Conservation (phyloP, 2,329 filamentous ascomycete species). For the Xenoacremonium recifei region DNA sequence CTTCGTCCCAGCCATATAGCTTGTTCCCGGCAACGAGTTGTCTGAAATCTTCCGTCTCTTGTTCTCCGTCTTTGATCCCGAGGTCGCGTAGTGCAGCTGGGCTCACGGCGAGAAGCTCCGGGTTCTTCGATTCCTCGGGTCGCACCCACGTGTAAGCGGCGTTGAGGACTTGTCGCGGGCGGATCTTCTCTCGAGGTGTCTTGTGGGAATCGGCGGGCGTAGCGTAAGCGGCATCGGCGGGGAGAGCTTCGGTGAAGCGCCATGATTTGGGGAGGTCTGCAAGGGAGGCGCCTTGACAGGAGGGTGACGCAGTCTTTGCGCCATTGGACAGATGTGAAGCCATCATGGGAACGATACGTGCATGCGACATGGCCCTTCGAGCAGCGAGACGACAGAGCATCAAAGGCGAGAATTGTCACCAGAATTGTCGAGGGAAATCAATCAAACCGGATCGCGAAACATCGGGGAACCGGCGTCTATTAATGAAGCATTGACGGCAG, state of each 20-base stretch:
- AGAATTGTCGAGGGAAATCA: too few species aligned
- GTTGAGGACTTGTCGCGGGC: constrained; percentile 78
- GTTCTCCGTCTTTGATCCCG: constrained; percentile 69
- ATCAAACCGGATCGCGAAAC: too few species aligned
- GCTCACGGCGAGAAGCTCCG: constrained; percentile 81
- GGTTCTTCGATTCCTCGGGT: constrained; percentile 68
- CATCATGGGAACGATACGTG: constrained; percentile 25
- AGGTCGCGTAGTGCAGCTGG: constrained; percentile 75
- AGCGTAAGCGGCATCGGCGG: constrained; percentile 74
- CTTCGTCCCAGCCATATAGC: constrained; percentile 74
- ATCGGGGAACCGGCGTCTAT: too few species aligned
- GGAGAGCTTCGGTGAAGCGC: constrained; percentile 65
- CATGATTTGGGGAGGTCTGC: constrained; percentile 63
- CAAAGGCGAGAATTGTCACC: too few species aligned
- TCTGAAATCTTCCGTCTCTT: constrained; percentile 70
- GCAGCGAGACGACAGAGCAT: constrained; percentile 35
- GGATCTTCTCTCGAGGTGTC: constrained; percentile 73
- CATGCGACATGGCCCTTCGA: constrained; percentile 29
- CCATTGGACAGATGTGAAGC: constrained; percentile 31
- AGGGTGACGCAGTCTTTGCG: constrained; percentile 1
- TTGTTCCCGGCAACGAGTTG: constrained; percentile 79
- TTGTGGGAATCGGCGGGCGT: constrained; percentile 80
- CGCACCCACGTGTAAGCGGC: constrained; percentile 90
- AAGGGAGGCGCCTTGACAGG: constrained; percentile 38
- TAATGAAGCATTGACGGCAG: too few species aligned